These are phyloP conservation scores for Penicillium sp. DNA, from an alignment of 2,329 filamentous ascomycete species.

Conservation along the genomic window DNA sequence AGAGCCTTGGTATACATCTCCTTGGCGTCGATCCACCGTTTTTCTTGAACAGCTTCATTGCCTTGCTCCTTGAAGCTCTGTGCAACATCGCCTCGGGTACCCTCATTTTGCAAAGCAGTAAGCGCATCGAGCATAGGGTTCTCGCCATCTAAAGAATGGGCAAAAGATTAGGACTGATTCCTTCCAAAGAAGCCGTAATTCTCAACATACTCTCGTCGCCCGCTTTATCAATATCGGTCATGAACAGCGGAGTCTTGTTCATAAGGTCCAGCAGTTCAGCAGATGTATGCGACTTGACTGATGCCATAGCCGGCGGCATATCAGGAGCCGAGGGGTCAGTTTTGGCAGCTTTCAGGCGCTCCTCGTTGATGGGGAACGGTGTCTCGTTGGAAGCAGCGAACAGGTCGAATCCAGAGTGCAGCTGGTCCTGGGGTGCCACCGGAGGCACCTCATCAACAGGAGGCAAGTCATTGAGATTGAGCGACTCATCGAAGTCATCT, in stretches of 20 bases:
- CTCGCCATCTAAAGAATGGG: conserved; percentile 54
- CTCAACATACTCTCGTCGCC: conserved; percentile 51
- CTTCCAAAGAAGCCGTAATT: background rate
- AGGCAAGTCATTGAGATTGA: conserved; percentile 42
- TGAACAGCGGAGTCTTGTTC: conserved; percentile 82
- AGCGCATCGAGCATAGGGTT: conserved; percentile 84
- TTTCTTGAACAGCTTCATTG: conserved; percentile 78
- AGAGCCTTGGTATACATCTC: conserved; percentile 93
- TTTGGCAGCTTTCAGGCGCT: conserved; percentile 30
- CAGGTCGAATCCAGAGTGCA: conserved; percentile 21
- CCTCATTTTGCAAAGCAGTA: conserved; percentile 88
- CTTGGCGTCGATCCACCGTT: conserved; percentile 76
- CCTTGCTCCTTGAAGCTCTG: conserved; percentile 86
- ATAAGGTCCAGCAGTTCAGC: conserved; percentile 65
- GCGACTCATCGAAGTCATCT: conserved; percentile 51
- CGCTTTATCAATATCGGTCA: conserved; percentile 77
- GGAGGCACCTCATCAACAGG: conserved; percentile 37
- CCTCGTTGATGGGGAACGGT: conserved; percentile 42
- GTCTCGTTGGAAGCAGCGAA: conserved; percentile 30
- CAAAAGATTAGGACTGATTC: background rate
- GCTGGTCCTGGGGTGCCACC: conserved; percentile 13
- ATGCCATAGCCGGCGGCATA: conserved; percentile 61
- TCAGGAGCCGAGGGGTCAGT: conserved; percentile 39
- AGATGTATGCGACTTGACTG: conserved; percentile 55
- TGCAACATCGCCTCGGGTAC: conserved; percentile 79